Base-by-base conservation (phyloP, 2,329 filamentous ascomycete species). In the Aspergillus awamori region DNA sequence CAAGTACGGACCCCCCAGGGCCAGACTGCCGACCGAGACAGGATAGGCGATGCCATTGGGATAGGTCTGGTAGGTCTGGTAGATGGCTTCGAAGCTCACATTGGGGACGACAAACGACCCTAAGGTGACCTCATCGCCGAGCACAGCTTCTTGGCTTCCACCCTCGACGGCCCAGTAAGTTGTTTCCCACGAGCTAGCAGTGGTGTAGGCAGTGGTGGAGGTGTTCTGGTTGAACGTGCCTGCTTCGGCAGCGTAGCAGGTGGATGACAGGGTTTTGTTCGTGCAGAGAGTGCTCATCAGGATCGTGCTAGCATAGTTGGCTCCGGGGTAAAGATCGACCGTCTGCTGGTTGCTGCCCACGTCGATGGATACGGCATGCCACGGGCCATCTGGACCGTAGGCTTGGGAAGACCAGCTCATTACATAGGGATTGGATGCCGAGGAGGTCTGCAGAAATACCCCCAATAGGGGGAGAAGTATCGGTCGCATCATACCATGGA, bases 331-430 rank as follows among this genome's bases (percentile, higher is more conserved):
- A 0, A 69, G 52, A 13, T 49, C 65, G 28, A 69, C 30, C 0
- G 24, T 3, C n/a, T 70, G 67, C 8, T 13, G 4, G 38, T 60
- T 59, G 17, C 52, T 63, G 5, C 70, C 70, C 11, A 70, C 28
- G 11, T 24, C 20, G 2, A 70, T 53, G 8, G 54, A 56, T 2
- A 72, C 65, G 5, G 69, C 69, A 8, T 71, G 67, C 70, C 69
- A 72, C 11, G 70, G 70, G 5, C 70, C 70, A 59, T 72, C 70
- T 1, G 67, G 67, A 10, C 67, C 68, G 57, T 67, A 69, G 11
- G 47, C 51, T 53, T 63, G 48, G 4, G 61, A 28, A 7, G 66
- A 68, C 67, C 67, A 70, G 15, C 38, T 60, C 55, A 67, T 56
- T 5, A 52, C 48, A 56, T 57, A 54, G 11, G 66, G 66, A 10